phyloP scores from a whole-genome alignment of 139 green algal species.

The Coccomyxa sp. region DNA sequence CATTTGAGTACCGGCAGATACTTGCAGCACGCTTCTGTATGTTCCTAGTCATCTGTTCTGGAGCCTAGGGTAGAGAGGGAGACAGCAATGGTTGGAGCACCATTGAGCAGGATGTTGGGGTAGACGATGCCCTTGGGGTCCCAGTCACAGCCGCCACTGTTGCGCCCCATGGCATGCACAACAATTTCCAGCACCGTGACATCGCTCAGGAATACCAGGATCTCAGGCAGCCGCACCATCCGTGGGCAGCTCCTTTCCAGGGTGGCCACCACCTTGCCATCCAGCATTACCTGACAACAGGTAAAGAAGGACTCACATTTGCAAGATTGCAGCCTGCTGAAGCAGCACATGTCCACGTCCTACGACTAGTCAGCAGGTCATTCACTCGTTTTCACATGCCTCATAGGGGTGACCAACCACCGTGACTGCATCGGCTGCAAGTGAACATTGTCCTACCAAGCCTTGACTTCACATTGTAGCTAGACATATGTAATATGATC shows the following conservation, averaged over 20 bases:
- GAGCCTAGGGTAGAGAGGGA: no score
- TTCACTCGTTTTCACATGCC: no score
- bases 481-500: no score
- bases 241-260: conserved; percentile 15
- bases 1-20: no score
- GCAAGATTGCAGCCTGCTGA: not conserved
- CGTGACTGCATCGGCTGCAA: not conserved
- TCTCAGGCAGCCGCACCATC: conserved; percentile 17
- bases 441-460: not conserved
- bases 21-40: no score
- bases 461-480: not conserved
- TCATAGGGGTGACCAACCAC: no score
- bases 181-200: conserved; percentile 39
- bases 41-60: no score
- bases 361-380: no score
- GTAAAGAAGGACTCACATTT: not conserved
- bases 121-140: conserved; percentile 52
- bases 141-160: conserved; percentile 38
- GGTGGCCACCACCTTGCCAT: conserved; percentile 18
- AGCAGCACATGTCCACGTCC: not conserved
- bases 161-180: conserved; percentile 47
- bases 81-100: not conserved
- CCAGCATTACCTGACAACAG: conserved; percentile 23
- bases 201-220: not conserved
- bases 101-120: conserved; percentile 35